Evolutionary conservation across 768 basidiomycete species (phyloP), one percentile per base, ranked within the genome.

Genomic region (Termitomyces sp.): DNA sequence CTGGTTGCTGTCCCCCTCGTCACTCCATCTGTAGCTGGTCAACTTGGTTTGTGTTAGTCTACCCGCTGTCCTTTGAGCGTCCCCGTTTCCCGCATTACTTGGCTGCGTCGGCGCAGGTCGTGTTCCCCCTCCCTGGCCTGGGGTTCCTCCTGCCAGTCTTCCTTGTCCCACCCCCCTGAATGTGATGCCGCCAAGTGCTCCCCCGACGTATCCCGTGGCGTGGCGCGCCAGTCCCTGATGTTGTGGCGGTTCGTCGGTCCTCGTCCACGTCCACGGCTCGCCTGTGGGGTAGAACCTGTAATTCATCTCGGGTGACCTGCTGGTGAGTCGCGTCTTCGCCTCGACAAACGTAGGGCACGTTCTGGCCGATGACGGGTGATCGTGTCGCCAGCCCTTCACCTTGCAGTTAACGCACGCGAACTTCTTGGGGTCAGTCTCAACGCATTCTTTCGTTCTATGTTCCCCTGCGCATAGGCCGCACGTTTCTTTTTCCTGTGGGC

Each of bases 351-450:
- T 23, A 0, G 68, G 68, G 54, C 69, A 70, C 1, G 6, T 9
- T 0, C 64, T 18, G 36, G 65, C 63, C 36, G 64, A 65, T 0
- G 68, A 53, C 1, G 65, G 60, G 53, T 72, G 69, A 23, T 51
- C 50, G 25, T 51, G 23, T n/a, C 39, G 4, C n/a, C 3, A 6
- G 0, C 66, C 68, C 3, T 35, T 27, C 25, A n/a, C n/a, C 5
- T 44, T 50, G 59, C 69, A 70, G 50, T 68, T 68, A 0, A 53
- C 45, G 52, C 68, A 72, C 3, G 38, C 52, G 0, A 40, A 33
- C 11, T 38, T 42, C 3, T 49, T 52, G 13, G 56, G 57, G 18
- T 16, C 31, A 4, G 39, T 38, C 25, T 48, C 47, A 5, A 31
- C 40, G 60, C 70, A 64, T 20, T 53, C 36, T 7, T 18, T 7